Percentiles rank a stretch among this genome's conserved stretches.
These are phyloP conservation scores for Sporothrix mexicana DNA, from an alignment of 2,329 filamentous ascomycete genomes.

Conservation along the genomic window DNA sequence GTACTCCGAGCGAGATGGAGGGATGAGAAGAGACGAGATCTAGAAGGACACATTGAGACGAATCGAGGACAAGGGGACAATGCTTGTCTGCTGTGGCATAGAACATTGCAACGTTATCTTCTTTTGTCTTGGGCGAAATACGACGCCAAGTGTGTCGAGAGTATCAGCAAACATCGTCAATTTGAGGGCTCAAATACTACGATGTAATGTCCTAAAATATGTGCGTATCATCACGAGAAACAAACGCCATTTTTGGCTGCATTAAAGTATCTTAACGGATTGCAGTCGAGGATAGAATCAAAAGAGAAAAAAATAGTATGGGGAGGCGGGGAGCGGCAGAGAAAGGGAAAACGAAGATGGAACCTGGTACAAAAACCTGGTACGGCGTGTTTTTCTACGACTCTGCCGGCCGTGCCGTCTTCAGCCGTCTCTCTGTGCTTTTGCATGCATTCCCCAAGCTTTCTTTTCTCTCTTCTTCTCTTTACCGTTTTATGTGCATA, in stretches of 20 bases:
- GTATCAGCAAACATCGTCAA: too few species aligned
- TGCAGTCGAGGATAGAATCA: background rate
- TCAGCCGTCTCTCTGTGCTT: background rate
- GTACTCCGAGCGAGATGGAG: background rate
- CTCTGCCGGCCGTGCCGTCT: background rate
- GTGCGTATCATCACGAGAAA: background rate
- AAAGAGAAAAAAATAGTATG: background rate
- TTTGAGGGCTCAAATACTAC: too few species aligned
- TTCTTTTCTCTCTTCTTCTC: background rate
- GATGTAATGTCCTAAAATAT: background rate
- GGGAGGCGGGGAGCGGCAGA: slow-evolving; percentile 7
- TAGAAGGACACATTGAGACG: background rate
- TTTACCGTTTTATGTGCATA: slow-evolving; percentile 14
- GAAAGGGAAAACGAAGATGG: background rate
- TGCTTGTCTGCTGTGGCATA: background rate
- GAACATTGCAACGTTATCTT: too few species aligned
- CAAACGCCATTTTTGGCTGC: background rate
- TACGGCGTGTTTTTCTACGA: background rate
- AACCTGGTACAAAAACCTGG: slow-evolving; percentile 11
- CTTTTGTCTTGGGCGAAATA: background rate
- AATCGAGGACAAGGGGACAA: background rate
- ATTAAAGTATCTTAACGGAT: too few species aligned
- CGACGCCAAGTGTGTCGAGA: background rate
- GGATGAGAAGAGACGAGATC: background rate
- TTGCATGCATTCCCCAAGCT: too few species aligned